Percentiles rank a stretch among this genome's conserved stretches.
phyloP scores from a whole-genome alignment of 2,329 filamentous ascomycete species.

The Diaporthe capsici region DNA sequence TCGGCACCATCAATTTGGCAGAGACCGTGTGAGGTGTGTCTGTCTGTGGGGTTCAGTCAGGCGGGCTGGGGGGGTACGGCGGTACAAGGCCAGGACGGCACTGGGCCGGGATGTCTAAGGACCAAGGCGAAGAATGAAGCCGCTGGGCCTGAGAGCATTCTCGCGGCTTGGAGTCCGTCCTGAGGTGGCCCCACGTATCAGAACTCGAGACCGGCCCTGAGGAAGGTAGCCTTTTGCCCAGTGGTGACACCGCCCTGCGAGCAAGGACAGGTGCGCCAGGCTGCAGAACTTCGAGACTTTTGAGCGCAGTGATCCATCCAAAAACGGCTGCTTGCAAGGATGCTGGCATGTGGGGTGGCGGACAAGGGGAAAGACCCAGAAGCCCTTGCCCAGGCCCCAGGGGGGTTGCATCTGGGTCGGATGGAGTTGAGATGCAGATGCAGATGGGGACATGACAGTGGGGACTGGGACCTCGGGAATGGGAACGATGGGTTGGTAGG shows the following conservation, averaged over 20 bases:
- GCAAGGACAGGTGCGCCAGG: slow-evolving; percentile 37
- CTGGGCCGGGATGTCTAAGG: slow-evolving; percentile 25
- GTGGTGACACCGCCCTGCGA: slow-evolving; percentile 40
- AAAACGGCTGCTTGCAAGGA: slow-evolving; percentile 39
- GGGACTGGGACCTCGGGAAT: slow-evolving; percentile 37
- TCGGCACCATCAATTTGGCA: slow-evolving; percentile 37
- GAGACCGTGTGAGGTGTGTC: slow-evolving; percentile 39
- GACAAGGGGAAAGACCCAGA: slow-evolving; percentile 39
- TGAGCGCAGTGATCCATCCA: slow-evolving; percentile 33
- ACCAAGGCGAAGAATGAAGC: slow-evolving; percentile 30
- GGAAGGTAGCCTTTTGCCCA: slow-evolving; percentile 32
- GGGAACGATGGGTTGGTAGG: slow-evolving; percentile 27
- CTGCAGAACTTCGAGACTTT: slow-evolving; percentile 28
- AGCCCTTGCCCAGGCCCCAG: slow-evolving; percentile 42
- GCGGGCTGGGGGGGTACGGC: slow-evolving; percentile 20
- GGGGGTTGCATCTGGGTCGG: slow-evolving; percentile 41
- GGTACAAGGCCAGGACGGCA: slow-evolving; percentile 5
- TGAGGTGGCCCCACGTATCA: slow-evolving; percentile 40
- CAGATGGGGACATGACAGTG: slow-evolving; percentile 41
- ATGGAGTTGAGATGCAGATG: slow-evolving; percentile 42
- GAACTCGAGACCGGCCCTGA: slow-evolving; percentile 40
- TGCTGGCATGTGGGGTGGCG: slow-evolving; percentile 38
- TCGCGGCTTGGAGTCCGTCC: slow-evolving; percentile 25
- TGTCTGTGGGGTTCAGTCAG: slow-evolving; percentile 37
- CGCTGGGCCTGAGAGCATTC: slow-evolving; percentile 32